Base-by-base conservation (phyloP, 495 filamentous ascomycete genomes). In the Corynascus novoguineensis region DNA sequence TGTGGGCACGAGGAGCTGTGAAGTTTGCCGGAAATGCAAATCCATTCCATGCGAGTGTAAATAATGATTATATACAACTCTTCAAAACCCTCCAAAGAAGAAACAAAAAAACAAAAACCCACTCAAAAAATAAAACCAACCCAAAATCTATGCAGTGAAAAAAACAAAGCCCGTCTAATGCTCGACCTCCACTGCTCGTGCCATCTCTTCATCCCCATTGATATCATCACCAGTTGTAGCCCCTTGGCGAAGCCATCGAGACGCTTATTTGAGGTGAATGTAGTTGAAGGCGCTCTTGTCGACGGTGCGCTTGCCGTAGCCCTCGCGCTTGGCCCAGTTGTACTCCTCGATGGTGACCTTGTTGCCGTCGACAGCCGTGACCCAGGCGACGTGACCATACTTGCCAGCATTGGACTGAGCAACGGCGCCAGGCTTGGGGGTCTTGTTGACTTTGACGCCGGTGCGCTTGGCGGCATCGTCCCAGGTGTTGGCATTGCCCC, bases 261-360 rank as follows among this genome's bases (percentile, higher is more conserved):
- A 9, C 17, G 10, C 47, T 50, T 35, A 50, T 41, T 59, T 58
- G 35, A 67, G 2, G 50, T 67, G 65, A 32, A 67, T 65, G 48
- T 67, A 67, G 29, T 61, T 58, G 50, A 67, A 67, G 3, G 9
- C 24, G 15, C 48, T 35, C 59, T 63, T 60, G 28, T 15, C 5
- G 4, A 67, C 65, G 14, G 54, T 61, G 25, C 65, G 48, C 32
- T 37, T 60, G 17, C 63, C 54, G 32, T 67, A 67, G 5, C 53
- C 44, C 55, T 63, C 48, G 14, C 9, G n/a, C 5, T 4, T 41
- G 27, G 10, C 38, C 46, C 44, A 57, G 59, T 67, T 67, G 51
- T 67, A 67, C 60, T 67, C 65, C 57, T 67, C 65, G 24, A 67
- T 35, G 28, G 60, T 60, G 25, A 67, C 65, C 25, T 42, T 60